Evolutionary conservation across 78 protist genomes (phyloP).

Genomic region (Anaeramoeba flamelloides): DNA sequence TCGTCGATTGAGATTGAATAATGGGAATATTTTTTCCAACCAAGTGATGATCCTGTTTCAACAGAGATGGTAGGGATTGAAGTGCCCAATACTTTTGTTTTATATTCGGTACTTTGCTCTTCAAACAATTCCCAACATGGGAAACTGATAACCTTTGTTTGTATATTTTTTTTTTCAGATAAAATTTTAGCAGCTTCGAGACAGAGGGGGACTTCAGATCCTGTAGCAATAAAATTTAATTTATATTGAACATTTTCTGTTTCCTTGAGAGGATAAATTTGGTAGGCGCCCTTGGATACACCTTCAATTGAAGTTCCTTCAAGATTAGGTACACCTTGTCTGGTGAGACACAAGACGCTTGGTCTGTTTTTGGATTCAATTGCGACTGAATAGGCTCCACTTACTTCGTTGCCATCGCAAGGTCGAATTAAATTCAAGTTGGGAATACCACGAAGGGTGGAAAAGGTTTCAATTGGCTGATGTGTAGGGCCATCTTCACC

Average conservation of each 20-base stretch:
- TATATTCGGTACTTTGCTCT: conserved; percentile 60
- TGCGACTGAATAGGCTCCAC: conserved; percentile 78
- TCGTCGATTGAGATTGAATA: conserved; percentile 50
- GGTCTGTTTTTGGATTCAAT: conserved; percentile 50
- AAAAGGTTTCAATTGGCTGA: conserved; percentile 85
- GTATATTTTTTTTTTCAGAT: neutral
- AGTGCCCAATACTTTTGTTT: conserved; percentile 28
- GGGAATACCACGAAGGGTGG: conserved; percentile 75
- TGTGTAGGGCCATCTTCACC: conserved; percentile 99
- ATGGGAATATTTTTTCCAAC: conserved; percentile 69
- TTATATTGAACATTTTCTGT: too few species aligned
- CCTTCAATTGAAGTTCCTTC: conserved; percentile 25
- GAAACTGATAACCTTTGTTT: conserved; percentile 83
- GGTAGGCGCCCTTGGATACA: conserved; percentile 66
- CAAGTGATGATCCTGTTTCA: conserved; percentile 55
- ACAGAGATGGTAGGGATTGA: conserved; percentile 63
- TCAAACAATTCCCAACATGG: conserved; percentile 76
- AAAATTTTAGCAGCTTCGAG: conserved; percentile 15
- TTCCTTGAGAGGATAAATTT: conserved; percentile 31
- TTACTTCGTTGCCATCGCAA: conserved; percentile 78
- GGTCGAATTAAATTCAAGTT: conserved; percentile 84
- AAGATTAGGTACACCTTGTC: conserved; percentile 65
- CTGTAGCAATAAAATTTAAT: conserved; percentile 69
- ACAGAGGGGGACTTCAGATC: conserved; percentile 78
- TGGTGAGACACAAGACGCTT: conserved; percentile 59